These are phyloP conservation scores for Cystobasidium onofrii DNA, from an alignment of 768 basidiomycete genomes.

Conservation along the genomic window DNA sequence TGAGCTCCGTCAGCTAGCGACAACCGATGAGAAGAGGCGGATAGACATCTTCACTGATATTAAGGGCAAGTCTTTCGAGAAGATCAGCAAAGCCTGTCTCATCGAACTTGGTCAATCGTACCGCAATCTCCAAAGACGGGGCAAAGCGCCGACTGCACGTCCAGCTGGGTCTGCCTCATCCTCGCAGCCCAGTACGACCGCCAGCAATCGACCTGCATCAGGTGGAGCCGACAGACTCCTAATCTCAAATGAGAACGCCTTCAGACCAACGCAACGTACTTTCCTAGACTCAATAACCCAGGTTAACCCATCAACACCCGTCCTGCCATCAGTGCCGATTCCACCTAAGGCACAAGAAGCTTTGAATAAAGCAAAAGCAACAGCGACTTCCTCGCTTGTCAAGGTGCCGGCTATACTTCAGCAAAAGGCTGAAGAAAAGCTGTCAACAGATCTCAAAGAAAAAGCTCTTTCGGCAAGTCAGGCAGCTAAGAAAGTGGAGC, in stretches of 20 bases:
- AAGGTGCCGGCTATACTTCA: conserved; percentile 27
- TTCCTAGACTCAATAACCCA: background rate
- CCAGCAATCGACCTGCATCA: background rate
- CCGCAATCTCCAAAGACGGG: background rate
- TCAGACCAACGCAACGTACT: conserved; percentile 17
- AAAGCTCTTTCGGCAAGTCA: background rate
- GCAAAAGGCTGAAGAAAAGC: background rate
- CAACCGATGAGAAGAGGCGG: background rate
- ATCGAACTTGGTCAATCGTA: conserved; percentile 6
- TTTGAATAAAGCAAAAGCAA: background rate
- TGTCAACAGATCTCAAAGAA: background rate
- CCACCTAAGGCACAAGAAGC: background rate
- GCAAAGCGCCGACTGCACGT: background rate
- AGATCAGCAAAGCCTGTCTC: background rate
- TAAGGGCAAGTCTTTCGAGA: conserved; percentile 4
- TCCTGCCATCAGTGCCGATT: background rate
- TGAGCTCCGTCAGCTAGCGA: conserved; percentile 7
- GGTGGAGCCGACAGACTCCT: background rate
- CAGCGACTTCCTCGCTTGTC: background rate
- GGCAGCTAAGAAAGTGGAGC: background rate
- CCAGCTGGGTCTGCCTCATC: background rate
- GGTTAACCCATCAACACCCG: background rate
- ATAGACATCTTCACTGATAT: conserved; percentile 23
- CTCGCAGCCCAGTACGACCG: background rate
- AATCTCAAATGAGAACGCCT: conserved; percentile 18